phyloP scores from a whole-genome alignment of 2,329 filamentous ascomycete genomes.

The Colletotrichum zoysiae region DNA sequence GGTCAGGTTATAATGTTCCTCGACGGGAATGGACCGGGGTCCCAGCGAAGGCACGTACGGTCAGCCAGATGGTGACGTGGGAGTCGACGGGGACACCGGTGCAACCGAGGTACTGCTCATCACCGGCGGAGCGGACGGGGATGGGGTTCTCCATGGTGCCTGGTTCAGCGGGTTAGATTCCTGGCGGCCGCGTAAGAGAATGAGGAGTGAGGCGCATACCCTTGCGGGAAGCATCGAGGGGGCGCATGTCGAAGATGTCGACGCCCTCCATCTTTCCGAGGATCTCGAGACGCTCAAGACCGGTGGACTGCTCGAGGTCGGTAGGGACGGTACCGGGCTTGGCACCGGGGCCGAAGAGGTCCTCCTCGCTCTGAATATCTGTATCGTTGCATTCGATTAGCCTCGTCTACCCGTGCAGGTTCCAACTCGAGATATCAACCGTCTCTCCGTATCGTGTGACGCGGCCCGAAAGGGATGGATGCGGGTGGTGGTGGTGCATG shows the following conservation, averaged over 20 bases:
- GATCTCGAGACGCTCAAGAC: conserved; percentile 98
- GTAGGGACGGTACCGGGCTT: conserved; percentile 86
- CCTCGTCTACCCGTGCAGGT: background rate
- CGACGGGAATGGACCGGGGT: conserved; percentile 29
- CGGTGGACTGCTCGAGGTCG: conserved; percentile 95
- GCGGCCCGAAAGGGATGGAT: conserved; percentile 36
- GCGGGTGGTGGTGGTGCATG: conserved; percentile 1
- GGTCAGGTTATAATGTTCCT: conserved; percentile 15
- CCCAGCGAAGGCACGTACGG: conserved; percentile 67
- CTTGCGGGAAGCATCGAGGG: conserved; percentile 89
- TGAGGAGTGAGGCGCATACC: conserved; percentile 63
- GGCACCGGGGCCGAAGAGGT: conserved; percentile 88
- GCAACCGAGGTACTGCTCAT: conserved; percentile 97
- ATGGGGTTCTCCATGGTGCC: conserved; percentile 93
- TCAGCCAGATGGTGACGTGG: conserved; percentile 91
- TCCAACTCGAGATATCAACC: conserved; percentile 15
- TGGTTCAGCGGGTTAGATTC: conserved; percentile 53
- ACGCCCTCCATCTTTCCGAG: conserved; percentile 99
- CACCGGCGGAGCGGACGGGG: conserved; percentile 88
- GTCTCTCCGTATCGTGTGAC: conserved; percentile 28
- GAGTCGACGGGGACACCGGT: conserved; percentile 94
- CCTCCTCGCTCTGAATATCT: conserved; percentile 88
- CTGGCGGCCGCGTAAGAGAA: background rate
- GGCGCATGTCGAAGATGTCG: conserved; percentile 98
- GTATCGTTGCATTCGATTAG: conserved; percentile 43